phyloP scores from a whole-genome alignment of 169 alveolate genomes.

The Plasmodium gallinaceum region DNA sequence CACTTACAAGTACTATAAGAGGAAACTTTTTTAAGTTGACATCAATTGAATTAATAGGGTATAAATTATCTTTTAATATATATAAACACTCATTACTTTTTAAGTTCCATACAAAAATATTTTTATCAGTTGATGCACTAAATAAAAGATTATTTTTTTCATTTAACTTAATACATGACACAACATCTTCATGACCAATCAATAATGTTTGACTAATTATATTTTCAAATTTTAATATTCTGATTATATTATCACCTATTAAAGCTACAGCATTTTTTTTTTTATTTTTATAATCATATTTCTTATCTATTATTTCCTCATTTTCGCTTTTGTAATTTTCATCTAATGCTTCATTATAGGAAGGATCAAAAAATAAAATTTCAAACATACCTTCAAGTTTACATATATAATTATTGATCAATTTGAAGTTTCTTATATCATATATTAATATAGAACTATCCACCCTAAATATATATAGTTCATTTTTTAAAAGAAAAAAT shows the following conservation, averaged over 20 bases:
- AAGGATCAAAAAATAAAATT: slow-evolving; percentile 46
- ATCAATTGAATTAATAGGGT: slow-evolving; percentile 70
- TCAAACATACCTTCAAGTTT: slow-evolving; percentile 76
- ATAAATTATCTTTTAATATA: slow-evolving; percentile 66
- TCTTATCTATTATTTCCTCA: neutral
- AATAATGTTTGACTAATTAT: slow-evolving; percentile 47
- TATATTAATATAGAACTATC: slow-evolving; percentile 72
- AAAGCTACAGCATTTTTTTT: slow-evolving; percentile 29
- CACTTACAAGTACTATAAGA: slow-evolving; percentile 46
- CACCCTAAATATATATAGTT: slow-evolving; percentile 63
- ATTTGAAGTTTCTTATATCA: slow-evolving; percentile 32
- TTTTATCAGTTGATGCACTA: slow-evolving; percentile 77
- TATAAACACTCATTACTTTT: slow-evolving; percentile 39
- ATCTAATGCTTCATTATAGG: neutral
- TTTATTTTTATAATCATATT: neutral
- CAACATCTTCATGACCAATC: slow-evolving; percentile 77
- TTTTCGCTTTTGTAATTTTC: neutral
- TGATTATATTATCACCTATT: slow-evolving; percentile 67
- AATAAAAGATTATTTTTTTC: slow-evolving; percentile 48
- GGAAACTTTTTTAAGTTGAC: slow-evolving; percentile 56
- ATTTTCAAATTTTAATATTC: slow-evolving; percentile 57
- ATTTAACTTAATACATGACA: slow-evolving; percentile 38
- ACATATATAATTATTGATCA: slow-evolving; percentile 35
- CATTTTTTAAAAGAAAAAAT: slow-evolving; percentile 47
- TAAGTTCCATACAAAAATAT: slow-evolving; percentile 69